Base-by-base conservation (phyloP, 306 rosid species). In the Pyrus pyrifolia region DNA sequence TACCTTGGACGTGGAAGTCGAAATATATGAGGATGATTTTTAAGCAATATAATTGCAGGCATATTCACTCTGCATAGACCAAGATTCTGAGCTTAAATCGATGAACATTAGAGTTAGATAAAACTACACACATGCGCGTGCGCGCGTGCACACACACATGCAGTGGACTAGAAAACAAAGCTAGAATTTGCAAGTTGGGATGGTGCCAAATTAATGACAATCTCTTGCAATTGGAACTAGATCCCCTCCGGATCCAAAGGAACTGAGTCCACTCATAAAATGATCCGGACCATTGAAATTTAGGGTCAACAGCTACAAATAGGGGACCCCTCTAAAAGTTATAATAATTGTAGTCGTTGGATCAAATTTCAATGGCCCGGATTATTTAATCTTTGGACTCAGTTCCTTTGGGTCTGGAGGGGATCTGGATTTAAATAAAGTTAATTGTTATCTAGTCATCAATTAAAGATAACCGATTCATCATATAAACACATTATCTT, bases 1-100 rank as follows among this genome's bases (percentile, higher is more conserved):
- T 44, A 14, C 27, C 51, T 64, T 61, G 29, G 51, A 71, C 68
- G 67, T 69, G 31, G 42, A 38, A 55, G 40, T 66, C 76, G 71
- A 73, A 72, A 51, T 13, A 42, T 63, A 57, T 25, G 71, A 65
- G 61, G 31, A 8, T 46, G 21, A 11, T 23, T 25, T 18, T 18
- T 66, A 63, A 44, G 77, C 51, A 55, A 5, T 53, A 33, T 11
- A 53, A 10, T 55, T 33, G 64, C 67, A 68, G 70, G 87, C 71
- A 84, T 84, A 84, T 84, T 73, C 84, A 62, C 61, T 61, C 45
- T 33, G 46, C 53, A 49, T 23, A 29, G 62, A 52, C 27, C 55
- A 80, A 60, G 79, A 55, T 35, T 53, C 76, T 31, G 67, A 35
- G 23, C 42, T 68, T 53, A 64, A 75, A 42, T 31, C 55, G 27